Evolutionary conservation across 495 filamentous ascomycete genomes (phyloP).

Genomic region (Talaromyces proteolyticus): DNA sequence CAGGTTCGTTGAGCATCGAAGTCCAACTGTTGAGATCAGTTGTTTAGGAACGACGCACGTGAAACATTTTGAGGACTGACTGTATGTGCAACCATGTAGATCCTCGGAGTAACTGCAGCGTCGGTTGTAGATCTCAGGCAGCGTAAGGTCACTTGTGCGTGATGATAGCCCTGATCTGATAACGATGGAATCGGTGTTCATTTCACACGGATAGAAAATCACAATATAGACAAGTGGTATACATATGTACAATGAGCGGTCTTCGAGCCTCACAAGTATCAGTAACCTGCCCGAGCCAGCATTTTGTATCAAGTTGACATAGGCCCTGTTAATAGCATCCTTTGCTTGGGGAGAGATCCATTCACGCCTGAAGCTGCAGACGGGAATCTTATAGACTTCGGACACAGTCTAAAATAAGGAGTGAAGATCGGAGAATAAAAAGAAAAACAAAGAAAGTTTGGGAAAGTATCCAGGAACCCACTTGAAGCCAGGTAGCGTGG

Average conservation of each 20-base stretch:
- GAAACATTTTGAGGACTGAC: not conserved
- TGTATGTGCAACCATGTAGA: no score
- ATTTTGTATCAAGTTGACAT: not conserved
- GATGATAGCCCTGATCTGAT: no score
- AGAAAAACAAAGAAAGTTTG: not conserved
- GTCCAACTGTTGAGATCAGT: not conserved
- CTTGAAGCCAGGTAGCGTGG: not conserved
- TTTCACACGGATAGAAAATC: not conserved
- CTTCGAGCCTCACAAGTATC: not conserved
- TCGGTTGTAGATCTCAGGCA: no score
- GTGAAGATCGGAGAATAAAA: not conserved
- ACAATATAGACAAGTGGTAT: not conserved
- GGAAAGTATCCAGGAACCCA: not conserved
- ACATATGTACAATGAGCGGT: not conserved
- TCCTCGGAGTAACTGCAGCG: no score
- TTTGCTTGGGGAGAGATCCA: no score
- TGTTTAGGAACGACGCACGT: not conserved
- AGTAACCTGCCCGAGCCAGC: not conserved
- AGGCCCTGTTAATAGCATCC: no score
- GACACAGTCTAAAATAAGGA: not conserved
- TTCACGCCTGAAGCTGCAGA: no score
- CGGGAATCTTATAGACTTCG: not conserved
- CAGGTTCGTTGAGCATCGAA: constrained; percentile 10
- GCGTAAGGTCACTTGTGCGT: no score
- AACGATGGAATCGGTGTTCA: no score